A percentile compares a stretch with the other conserved stretches of the same genome.
These are phyloP conservation scores for Crithidia sp. DNA, from an alignment of 208 protist genomes.

Conservation along the genomic window DNA sequence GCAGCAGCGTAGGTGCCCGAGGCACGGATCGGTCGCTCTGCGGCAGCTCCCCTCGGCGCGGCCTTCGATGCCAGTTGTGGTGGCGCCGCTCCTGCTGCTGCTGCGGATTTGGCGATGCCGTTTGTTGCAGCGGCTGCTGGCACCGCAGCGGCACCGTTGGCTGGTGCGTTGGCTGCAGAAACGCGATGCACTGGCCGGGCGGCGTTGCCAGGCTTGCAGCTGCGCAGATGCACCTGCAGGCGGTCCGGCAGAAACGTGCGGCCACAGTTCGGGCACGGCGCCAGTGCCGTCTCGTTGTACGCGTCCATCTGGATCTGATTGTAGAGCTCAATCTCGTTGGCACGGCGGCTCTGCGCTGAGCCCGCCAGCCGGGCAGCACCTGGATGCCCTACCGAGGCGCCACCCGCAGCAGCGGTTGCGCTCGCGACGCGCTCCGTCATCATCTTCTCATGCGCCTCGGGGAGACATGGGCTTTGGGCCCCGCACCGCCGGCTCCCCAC, in stretches of 20 bases:
- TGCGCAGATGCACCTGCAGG: conserved; percentile 86
- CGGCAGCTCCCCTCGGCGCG: neutral
- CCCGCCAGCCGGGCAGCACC: conserved; percentile 6
- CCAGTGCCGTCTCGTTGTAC: conserved; percentile 74
- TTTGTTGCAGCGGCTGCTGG: neutral
- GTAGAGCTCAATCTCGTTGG: conserved; percentile 69
- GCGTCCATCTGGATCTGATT: conserved; percentile 81
- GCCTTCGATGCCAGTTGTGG: neutral
- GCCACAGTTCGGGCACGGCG: conserved; percentile 87
- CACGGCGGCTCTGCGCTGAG: neutral
- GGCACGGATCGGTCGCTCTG: conserved; percentile 23
- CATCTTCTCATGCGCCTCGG: conserved; percentile 61
- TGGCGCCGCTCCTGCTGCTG: conserved; percentile 4
- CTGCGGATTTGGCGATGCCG: neutral
- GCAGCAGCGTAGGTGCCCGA: conserved; percentile 25
- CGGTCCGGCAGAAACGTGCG: conserved; percentile 92
- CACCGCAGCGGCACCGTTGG: neutral
- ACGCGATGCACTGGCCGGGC: conserved; percentile 45
- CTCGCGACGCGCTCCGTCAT: conserved; percentile 37
- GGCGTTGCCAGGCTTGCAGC: conserved; percentile 76
- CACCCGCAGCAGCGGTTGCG: conserved; percentile 1
- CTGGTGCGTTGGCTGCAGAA: conserved; percentile 16
- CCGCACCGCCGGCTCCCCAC: conserved; percentile 68
- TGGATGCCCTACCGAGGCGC: conserved; percentile 1
- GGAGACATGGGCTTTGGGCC: conserved; percentile 74